Base-by-base conservation (phyloP, 108 stramenopile genomes). In the Nitzschia sp. region DNA sequence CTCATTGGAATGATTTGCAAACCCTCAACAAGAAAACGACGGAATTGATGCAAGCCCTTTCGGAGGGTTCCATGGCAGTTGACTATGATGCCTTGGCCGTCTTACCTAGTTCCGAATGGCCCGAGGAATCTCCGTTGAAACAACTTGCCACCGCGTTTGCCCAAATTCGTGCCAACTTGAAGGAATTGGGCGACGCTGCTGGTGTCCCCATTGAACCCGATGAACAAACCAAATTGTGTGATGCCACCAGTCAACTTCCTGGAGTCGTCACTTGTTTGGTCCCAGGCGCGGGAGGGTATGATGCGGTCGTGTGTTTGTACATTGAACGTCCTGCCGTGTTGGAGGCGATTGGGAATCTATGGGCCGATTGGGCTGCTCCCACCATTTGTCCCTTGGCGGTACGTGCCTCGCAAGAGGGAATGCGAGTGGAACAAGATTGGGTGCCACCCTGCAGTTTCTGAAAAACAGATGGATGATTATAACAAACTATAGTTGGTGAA, bases 261-360 rank as follows among this genome's bases (percentile, higher is more conserved):
- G 97, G 97, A 21, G 97, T 98, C 0, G 57, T 98, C 25, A 88
- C 90, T 3, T 90, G 86, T 10, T 87, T 95, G 15, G 96, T 97
- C 29, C 97, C 97, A 6, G 96, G 97, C 10, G 97, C 97, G 10
- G 97, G 97, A 34, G 97, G 97, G 12, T 94, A 91, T 60, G 97
- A 97, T 73, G 97, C 97, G 15, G 60, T 98, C 44, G 96, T 88
- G 54, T 95, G 88, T 56, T 53, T 93, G 20, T 93, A 89, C 58
- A 83, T 87, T 25, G 75, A 83, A 48, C 79, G 82, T 8, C 82
- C 83, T 22, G 21, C 60, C 10, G 83, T 83, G 11, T 57, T 84
- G 22, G 75, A 87, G 50, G 63, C 72, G 14, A 89, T 93, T 70
- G 84, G 84, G 8, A 59, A 79, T 11, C 51, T 93, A 6, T 93